These are phyloP conservation scores for Cucumis hystrix DNA, from an alignment of 306 rosid genomes.

Conservation along the genomic window DNA sequence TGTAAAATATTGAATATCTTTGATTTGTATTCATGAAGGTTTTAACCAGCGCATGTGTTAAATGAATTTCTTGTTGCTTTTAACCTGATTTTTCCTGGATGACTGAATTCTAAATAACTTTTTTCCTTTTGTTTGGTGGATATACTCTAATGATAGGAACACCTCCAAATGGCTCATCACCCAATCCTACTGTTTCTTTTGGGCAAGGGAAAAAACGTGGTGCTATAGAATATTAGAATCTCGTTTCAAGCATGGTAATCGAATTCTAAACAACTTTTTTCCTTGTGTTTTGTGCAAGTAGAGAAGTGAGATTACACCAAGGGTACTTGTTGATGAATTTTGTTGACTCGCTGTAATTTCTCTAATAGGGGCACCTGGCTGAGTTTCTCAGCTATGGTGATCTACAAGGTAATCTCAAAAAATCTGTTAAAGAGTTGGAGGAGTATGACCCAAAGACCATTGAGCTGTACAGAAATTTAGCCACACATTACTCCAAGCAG, in stretches of 20 bases:
- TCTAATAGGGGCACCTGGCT: conserved; percentile 49
- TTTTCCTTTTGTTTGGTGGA: background rate
- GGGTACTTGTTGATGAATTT: background rate
- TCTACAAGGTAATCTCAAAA: conserved; percentile 23
- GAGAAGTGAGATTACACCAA: background rate
- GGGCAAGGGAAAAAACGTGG: conserved; percentile 3
- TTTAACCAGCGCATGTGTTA: background rate
- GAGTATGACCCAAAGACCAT: conserved; percentile 22
- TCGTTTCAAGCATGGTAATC: conserved; percentile 2
- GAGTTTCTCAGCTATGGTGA: conserved; percentile 44
- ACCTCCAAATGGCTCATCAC: conserved; percentile 5
- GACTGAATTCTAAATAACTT: background rate
- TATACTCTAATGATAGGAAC: conserved; percentile 20
- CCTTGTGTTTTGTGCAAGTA: background rate
- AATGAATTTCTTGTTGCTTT: background rate
- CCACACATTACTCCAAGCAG: conserved; percentile 52
- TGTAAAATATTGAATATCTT: background rate
- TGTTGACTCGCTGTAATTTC: background rate
- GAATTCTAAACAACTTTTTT: background rate
- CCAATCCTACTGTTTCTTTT: background rate
- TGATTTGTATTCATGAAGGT: background rate
- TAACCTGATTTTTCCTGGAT: background rate
- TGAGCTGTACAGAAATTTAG: conserved; percentile 38
- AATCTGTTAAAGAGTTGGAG: conserved; percentile 37
- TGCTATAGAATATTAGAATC: background rate